These are phyloP conservation scores for Malassezia dermatis DNA, from an alignment of 1,284 basidiomycete genomes.

Conservation along the genomic window DNA sequence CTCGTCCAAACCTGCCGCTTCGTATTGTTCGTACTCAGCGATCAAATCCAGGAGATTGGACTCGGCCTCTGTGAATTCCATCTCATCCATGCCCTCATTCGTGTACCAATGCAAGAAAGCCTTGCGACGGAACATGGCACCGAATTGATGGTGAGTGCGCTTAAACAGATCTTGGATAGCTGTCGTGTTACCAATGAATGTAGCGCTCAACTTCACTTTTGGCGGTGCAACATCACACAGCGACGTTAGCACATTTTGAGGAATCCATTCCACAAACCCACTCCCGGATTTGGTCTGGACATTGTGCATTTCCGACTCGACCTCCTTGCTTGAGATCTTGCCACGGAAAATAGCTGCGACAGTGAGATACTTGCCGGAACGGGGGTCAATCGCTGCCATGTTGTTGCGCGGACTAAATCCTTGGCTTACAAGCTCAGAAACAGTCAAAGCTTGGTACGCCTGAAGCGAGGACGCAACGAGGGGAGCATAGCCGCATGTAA, in stretches of 20 bases:
- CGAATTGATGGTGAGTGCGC: slow-evolving; percentile 47
- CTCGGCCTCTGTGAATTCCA: slow-evolving; percentile 50
- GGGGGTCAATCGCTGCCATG: slow-evolving; percentile 69
- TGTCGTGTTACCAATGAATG: slow-evolving; percentile 48
- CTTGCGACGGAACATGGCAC: slow-evolving; percentile 48
- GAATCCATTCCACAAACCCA: slow-evolving; percentile 48
- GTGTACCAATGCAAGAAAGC: slow-evolving; percentile 50
- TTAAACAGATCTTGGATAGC: slow-evolving; percentile 46
- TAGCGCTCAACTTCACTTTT: slow-evolving; percentile 47
- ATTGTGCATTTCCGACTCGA: slow-evolving; percentile 46
- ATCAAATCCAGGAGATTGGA: slow-evolving; percentile 47
- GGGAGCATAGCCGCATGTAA: slow-evolving; percentile 48
- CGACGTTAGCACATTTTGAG: slow-evolving; percentile 45
- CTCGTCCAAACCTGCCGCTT: slow-evolving; percentile 51
- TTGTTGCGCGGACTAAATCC: slow-evolving; percentile 46
- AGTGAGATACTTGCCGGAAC: slow-evolving; percentile 53
- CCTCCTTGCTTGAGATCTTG: slow-evolving; percentile 50
- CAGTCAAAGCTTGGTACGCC: slow-evolving; percentile 53
- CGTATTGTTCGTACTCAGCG: slow-evolving; percentile 50
- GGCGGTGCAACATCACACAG: slow-evolving; percentile 46
- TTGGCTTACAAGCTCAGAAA: slow-evolving; percentile 39
- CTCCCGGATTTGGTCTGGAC: slow-evolving; percentile 43
- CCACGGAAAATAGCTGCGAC: slow-evolving; percentile 47
- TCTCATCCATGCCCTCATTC: slow-evolving; percentile 49
- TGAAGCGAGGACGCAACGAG: slow-evolving; percentile 46